Conservation (phyloP, 768 basidiomycete genomes). For the Trametes cingulata region DNA sequence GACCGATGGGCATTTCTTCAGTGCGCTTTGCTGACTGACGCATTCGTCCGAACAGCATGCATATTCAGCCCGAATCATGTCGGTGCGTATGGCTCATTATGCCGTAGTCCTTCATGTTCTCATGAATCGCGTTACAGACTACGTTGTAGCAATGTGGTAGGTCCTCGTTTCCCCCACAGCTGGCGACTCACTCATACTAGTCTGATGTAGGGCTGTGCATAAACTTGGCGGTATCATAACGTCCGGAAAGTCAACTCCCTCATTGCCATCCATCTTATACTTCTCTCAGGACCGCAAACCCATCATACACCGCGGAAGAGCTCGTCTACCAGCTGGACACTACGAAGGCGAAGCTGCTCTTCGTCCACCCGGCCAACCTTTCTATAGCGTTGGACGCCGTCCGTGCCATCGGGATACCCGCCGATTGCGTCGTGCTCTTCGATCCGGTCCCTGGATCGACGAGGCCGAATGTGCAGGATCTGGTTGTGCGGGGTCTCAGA, state of each 20-base stretch:
- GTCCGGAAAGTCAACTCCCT: constrained; percentile 31
- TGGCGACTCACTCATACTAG: neutral
- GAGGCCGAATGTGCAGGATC: constrained; percentile 16
- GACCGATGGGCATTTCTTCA: no score
- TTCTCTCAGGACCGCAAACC: constrained; percentile 29
- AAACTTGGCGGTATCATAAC: constrained; percentile 56
- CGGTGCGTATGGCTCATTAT: neutral
- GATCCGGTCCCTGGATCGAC: constrained; percentile 23
- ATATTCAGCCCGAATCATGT: constrained; percentile 17
- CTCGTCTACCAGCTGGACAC: constrained; percentile 29
- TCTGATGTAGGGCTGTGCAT: constrained; percentile 44
- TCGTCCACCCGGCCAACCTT: constrained; percentile 26
- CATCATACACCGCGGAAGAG: constrained; percentile 30
- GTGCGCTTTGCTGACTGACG: constrained; percentile 10
- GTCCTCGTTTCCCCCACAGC: neutral
- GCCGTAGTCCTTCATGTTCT: neutral
- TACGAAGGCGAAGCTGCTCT: constrained; percentile 24
- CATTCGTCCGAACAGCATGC: neutral
- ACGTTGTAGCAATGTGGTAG: constrained; percentile 16
- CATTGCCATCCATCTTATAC: no score
- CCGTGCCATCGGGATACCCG: constrained; percentile 16
- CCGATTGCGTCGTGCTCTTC: constrained; percentile 22
- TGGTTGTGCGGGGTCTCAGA: constrained; percentile 25
- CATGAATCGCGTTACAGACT: constrained; percentile 7
- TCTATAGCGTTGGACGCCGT: constrained; percentile 25